Evolutionary conservation across 2,329 filamentous ascomycete species (phyloP), one percentile per base, ranked within the genome.

Genomic region (Phoma sp.): DNA sequence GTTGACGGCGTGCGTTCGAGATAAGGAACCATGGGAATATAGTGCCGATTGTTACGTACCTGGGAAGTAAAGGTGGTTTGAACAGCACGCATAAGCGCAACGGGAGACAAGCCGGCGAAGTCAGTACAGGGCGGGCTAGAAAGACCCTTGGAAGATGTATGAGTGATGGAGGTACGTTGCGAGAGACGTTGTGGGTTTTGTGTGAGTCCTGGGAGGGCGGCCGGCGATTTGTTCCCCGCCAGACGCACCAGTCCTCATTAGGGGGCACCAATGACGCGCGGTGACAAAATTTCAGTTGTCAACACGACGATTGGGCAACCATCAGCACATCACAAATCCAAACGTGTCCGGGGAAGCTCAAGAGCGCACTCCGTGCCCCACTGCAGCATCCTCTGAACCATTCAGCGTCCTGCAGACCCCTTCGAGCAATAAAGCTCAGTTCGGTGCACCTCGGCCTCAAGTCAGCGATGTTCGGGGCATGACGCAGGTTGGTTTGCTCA

Each of bases 41-140:
- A 31, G 41, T 25, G 52, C 41, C 19, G 36, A 32, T 50, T 41
- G 58, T 41, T 43, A 74, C 78, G 64, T 79, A 81, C 80, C 80
- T 82, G 80, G 70, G 79, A 81, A 75, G 80, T 82, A 72, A 81
- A 82, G 73, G 76, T 73, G 67, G 79, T 80, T 64, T 76, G 77
- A 73, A 76, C 76, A 78, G 77, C 78, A 78, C 78, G 78, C 80
- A 82, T 80, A 74, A 73, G 71, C 73, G 73, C 73, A 70, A 69
- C 65, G 44, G 58, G 60, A 60, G 62, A 55, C 43, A 58, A 51
- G 58, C 58, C 60, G 68, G 47, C 35, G 61, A 66, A 49, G 56
- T 67, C 67, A 69, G 61, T 61, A 62, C 57, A 63, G 55, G 62
- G 62, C 63, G 64, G 67, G 63, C 47, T 62, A 55, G 41, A 58